Conservation (phyloP, 768 basidiomycete species). For the Termitomyces sp. region DNA sequence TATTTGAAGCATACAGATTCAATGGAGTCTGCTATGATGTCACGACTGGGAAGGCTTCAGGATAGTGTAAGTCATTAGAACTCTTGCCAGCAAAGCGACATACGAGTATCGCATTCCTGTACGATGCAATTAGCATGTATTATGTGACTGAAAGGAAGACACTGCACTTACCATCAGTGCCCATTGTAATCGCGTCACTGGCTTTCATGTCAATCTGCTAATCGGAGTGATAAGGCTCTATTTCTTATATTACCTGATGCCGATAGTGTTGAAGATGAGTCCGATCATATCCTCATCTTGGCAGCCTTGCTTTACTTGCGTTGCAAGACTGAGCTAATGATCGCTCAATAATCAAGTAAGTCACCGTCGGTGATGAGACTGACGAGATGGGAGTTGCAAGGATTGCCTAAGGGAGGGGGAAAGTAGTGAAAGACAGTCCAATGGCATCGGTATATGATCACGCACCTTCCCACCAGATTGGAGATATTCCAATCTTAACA, state of each 20-base stretch:
- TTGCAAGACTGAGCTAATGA: constrained; percentile 67
- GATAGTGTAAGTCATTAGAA: background rate
- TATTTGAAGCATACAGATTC: constrained; percentile 53
- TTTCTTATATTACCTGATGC: constrained; percentile 55
- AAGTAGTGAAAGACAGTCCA: background rate
- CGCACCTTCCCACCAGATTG: constrained; percentile 91
- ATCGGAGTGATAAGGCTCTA: background rate
- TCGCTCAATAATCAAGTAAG: background rate
- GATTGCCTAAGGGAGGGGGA: constrained; percentile 54
- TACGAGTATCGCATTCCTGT: constrained; percentile 86
- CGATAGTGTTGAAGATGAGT: constrained; percentile 80
- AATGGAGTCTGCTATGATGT: constrained; percentile 86
- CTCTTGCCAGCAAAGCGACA: constrained; percentile 22
- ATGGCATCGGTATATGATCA: background rate
- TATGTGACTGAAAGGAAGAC: background rate
- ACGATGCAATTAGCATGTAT: background rate
- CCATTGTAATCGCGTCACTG: constrained; percentile 88
- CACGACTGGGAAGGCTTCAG: constrained; percentile 76
- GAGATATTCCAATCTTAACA: constrained; percentile 76
- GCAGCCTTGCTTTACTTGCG: constrained; percentile 79
- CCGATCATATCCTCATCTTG: constrained; percentile 77
- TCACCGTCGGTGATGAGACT: constrained; percentile 2
- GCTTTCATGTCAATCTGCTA: background rate
- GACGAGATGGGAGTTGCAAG: constrained; percentile 81
- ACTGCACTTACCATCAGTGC: constrained; percentile 61